These are phyloP conservation scores for Aspergillus phoenicis DNA, from an alignment of 2,329 filamentous ascomycete species.

Conservation along the genomic window DNA sequence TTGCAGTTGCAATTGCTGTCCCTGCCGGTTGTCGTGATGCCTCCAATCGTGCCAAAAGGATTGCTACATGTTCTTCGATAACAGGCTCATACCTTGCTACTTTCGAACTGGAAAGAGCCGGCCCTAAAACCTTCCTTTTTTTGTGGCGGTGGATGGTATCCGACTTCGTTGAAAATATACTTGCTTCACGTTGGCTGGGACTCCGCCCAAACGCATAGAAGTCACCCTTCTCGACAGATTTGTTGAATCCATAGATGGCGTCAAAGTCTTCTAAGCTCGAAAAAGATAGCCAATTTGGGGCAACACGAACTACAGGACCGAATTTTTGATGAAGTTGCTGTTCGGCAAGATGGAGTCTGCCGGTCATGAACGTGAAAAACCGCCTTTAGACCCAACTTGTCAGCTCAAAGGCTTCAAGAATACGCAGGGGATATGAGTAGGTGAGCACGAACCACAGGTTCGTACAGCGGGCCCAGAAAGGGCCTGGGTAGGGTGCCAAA, in stretches of 20 bases:
- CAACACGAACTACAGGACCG: conserved; percentile 22
- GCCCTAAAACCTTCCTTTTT: conserved; percentile 18
- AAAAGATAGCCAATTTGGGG: conserved; percentile 25
- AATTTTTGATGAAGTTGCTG: conserved; percentile 20
- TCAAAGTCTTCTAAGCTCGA: conserved; percentile 19
- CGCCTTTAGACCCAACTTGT: conserved; percentile 10
- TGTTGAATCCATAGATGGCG: conserved; percentile 24
- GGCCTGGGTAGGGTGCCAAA: conserved; percentile 66
- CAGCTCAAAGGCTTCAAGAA: background rate
- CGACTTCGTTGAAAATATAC: conserved; percentile 20
- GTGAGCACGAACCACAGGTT: conserved; percentile 19
- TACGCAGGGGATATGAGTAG: background rate
- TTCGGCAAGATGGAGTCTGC: conserved; percentile 19
- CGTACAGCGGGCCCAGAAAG: conserved; percentile 53
- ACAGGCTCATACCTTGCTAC: conserved; percentile 16
- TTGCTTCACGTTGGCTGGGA: conserved; percentile 5
- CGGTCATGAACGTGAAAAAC: conserved; percentile 17
- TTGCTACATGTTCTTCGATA: conserved; percentile 17
- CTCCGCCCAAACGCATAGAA: conserved; percentile 22
- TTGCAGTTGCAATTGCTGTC: conserved; percentile 1
- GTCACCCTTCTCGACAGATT: conserved; percentile 20
- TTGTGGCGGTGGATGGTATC: conserved; percentile 19
- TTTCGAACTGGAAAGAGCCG: conserved; percentile 17
- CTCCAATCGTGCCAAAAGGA: conserved; percentile 15
- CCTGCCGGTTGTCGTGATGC: background rate